phyloP scores from a whole-genome alignment of 2,329 filamentous ascomycete genomes.

The Parasarocladium wereldwijsianum region DNA sequence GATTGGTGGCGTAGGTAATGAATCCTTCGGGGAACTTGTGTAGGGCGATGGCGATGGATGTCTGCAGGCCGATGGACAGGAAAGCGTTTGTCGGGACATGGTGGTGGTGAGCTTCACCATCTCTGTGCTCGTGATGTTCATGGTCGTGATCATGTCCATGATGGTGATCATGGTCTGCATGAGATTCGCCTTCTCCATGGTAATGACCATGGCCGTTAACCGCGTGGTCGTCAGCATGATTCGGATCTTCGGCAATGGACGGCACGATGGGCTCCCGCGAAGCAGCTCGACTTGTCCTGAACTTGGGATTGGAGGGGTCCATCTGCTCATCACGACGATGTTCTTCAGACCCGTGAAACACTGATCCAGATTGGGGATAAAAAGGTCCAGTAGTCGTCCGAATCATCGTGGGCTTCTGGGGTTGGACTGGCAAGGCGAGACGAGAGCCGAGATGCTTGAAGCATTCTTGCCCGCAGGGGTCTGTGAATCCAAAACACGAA shows the following conservation, averaged over 20 bases:
- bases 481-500: slow-evolving; percentile 48
- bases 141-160: slow-evolving; percentile 9
- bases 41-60: slow-evolving; percentile 82
- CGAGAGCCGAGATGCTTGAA: slow-evolving; percentile 39
- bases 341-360: slow-evolving; percentile 12
- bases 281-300: slow-evolving; percentile 21
- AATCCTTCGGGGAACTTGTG: slow-evolving; percentile 87
- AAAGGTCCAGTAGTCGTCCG: slow-evolving; percentile 26
- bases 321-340: slow-evolving; percentile 10
- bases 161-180: slow-evolving; percentile 10
- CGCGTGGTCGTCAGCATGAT: slow-evolving; percentile 4
- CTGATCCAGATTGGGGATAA: slow-evolving; percentile 11
- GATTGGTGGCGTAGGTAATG: slow-evolving; percentile 93
- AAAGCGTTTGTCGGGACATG: slow-evolving; percentile 93
- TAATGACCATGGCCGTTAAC: slow-evolving; percentile 5
- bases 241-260: neutral
- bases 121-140: slow-evolving; percentile 7
- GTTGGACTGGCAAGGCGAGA: slow-evolving; percentile 11
- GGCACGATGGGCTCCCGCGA: slow-evolving; percentile 20
- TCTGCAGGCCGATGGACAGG: slow-evolving; percentile 88
- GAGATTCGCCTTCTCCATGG: too few relatives aligned
- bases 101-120: slow-evolving; percentile 58
- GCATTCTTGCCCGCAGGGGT: slow-evolving; percentile 51
- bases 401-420: slow-evolving; percentile 21
- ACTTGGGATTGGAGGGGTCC: slow-evolving; percentile 16